A percentile compares a stretch with the other conserved stretches of the same genome.
phyloP scores from a whole-genome alignment of 179 eudicot species.

The Silene coronaria region DNA sequence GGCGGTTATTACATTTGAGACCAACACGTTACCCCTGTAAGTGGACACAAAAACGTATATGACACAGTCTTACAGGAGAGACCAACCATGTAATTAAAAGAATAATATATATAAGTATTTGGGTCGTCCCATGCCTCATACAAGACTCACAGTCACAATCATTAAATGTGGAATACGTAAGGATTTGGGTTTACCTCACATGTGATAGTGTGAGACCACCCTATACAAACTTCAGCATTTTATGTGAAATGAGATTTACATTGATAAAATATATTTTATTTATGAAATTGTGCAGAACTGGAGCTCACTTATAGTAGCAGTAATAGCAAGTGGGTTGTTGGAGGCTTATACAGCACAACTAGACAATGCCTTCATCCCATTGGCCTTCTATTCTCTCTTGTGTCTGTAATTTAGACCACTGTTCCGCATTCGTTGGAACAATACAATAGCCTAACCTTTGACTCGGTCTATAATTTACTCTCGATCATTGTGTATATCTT shows the following conservation, averaged over 20 bases:
- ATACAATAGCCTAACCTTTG: not conserved
- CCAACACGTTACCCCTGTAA: not conserved
- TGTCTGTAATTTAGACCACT: constrained; percentile 33
- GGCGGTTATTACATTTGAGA: not conserved
- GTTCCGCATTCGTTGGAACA: constrained; percentile 1
- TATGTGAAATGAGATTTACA: not conserved
- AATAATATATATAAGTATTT: not conserved
- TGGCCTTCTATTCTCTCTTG: constrained; percentile 84
- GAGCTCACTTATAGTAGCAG: constrained; percentile 81
- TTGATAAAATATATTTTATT: not conserved
- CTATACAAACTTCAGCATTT: not conserved
- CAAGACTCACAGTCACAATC: not conserved
- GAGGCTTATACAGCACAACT: constrained; percentile 99
- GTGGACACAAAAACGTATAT: not conserved
- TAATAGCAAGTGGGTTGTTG: constrained; percentile 81
- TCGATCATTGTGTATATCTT: no score
- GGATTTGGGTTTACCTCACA: not conserved
- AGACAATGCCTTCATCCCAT: constrained; percentile 96
- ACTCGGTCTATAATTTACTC: not conserved
- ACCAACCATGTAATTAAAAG: not conserved
- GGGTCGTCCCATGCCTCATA: not conserved
- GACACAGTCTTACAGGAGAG: not conserved
- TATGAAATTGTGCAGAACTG: constrained; percentile 56
- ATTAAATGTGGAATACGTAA: not conserved
- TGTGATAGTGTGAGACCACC: not conserved